phyloP scores from a whole-genome alignment of 73 alveolate species.

The Blepharisma stoltei region DNA sequence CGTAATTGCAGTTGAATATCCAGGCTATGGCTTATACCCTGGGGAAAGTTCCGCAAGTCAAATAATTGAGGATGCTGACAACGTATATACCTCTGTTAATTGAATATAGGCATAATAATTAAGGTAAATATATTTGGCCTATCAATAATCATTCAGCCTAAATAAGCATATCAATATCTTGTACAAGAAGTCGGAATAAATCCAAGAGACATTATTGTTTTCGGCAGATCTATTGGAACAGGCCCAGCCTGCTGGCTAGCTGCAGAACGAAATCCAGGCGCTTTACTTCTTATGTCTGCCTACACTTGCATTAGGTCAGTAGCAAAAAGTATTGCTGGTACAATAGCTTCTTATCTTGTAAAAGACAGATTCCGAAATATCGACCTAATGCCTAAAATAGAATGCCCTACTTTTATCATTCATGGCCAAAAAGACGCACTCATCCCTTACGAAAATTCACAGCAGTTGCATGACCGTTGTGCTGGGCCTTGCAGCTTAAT shows the following conservation, averaged over 20 bases:
- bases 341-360: constrained; percentile 53
- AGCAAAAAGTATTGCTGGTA: constrained; percentile 73
- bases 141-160: too few relatives aligned
- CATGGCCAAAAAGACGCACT: constrained; percentile 95
- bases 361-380: constrained; percentile 76
- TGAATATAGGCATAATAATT: too few relatives aligned
- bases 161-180: constrained; percentile 30
- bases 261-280: constrained; percentile 66
- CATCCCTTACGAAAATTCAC: constrained; percentile 85
- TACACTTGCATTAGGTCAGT: constrained; percentile 78
- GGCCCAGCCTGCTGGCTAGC: constrained; percentile 89
- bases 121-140: too few relatives aligned
- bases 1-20: constrained; percentile 87
- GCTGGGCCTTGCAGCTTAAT: constrained; percentile 73
- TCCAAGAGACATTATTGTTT: constrained; percentile 65
- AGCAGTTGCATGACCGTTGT: constrained; percentile 71
- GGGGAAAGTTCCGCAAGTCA: constrained; percentile 67
- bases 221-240: constrained; percentile 93
- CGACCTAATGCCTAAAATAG: constrained; percentile 67
- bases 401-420: constrained; percentile 90
- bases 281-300: constrained; percentile 72
- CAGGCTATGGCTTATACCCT: constrained; percentile 84
- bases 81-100: too few relatives aligned
- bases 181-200: constrained; percentile 8
- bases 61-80: constrained; percentile 61